A percentile compares a stretch with the other conserved stretches of the same genome.
phyloP scores from a whole-genome alignment of 768 basidiomycete species.

The Psilocybe tampanensis region DNA sequence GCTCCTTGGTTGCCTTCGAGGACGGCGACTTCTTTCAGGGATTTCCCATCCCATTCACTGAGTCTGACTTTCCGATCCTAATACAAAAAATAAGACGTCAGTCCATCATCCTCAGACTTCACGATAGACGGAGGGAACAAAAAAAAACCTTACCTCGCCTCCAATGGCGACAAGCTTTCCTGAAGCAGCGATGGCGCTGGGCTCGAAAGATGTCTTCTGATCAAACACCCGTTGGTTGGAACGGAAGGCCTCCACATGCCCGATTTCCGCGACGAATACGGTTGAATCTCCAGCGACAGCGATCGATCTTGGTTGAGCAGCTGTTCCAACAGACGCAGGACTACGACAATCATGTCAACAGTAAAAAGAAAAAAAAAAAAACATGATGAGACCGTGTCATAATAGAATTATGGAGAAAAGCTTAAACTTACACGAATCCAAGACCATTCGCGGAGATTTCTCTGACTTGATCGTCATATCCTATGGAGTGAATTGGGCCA shows the following conservation, averaged over 20 bases:
- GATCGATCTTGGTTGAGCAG: constrained; percentile 71
- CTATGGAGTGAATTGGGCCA: constrained; percentile 64
- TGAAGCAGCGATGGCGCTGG: constrained; percentile 58
- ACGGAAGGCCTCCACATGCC: constrained; percentile 64
- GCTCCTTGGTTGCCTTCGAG: constrained; percentile 72
- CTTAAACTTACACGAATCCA: constrained; percentile 50
- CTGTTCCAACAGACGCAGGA: constrained; percentile 50
- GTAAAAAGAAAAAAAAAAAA: not conserved
- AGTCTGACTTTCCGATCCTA: constrained; percentile 81
- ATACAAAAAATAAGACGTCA: no score
- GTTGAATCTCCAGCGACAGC: constrained; percentile 60
- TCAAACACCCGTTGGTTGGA: constrained; percentile 70
- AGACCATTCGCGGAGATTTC: constrained; percentile 55
- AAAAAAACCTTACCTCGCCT: constrained; percentile 56
- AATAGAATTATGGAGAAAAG: not conserved
- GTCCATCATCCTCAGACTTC: no score
- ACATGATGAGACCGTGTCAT: not conserved
- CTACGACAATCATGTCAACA: no score
- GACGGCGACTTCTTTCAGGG: constrained; percentile 54
- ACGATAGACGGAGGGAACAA: not conserved
- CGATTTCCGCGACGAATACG: constrained; percentile 64
- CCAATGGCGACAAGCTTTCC: constrained; percentile 68
- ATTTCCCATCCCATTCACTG: constrained; percentile 70
- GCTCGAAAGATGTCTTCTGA: constrained; percentile 50
- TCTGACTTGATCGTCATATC: constrained; percentile 79